Percentiles rank a stretch among this genome's conserved stretches.
These are phyloP conservation scores for Trypanosoma cruzi DNA, from an alignment of 208 protist species.

Conservation along the genomic window DNA sequence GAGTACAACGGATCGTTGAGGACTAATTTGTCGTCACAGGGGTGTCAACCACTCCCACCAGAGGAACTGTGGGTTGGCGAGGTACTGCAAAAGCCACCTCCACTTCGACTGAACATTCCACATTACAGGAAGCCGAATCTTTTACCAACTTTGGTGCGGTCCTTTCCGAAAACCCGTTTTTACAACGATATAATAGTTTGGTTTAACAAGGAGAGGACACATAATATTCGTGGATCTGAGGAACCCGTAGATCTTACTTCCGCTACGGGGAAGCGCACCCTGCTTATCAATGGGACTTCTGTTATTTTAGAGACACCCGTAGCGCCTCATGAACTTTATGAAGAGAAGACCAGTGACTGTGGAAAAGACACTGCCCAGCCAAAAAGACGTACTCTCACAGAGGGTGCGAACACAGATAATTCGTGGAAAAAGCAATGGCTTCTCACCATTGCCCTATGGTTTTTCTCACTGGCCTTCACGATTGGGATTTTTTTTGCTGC, in stretches of 20 bases:
- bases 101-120: constrained; percentile 29
- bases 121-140: constrained; percentile 27
- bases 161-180: constrained; percentile 14
- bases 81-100: constrained; percentile 17
- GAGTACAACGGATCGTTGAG: constrained; percentile 12
- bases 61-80: constrained; percentile 24
- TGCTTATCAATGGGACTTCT: constrained; percentile 7
- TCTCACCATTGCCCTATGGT: neutral
- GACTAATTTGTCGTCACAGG: constrained; percentile 16
- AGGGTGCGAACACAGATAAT: neutral
- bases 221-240: constrained; percentile 8
- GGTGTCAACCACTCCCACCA: constrained; percentile 16
- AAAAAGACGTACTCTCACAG: neutral
- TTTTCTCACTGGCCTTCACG: neutral
- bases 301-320: neutral
- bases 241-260: constrained; percentile 30
- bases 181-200: neutral
- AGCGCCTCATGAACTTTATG: neutral
- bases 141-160: neutral
- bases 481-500: neutral
- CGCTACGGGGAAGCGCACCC: constrained; percentile 6
- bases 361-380: neutral
- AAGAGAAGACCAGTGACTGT: neutral
- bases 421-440: neutral
- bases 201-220: neutral